A percentile compares a stretch with the other conserved stretches of the same genome.
These are phyloP conservation scores for Solanum gracilifrons DNA, from an alignment of 257 asterid genomes.

Conservation along the genomic window DNA sequence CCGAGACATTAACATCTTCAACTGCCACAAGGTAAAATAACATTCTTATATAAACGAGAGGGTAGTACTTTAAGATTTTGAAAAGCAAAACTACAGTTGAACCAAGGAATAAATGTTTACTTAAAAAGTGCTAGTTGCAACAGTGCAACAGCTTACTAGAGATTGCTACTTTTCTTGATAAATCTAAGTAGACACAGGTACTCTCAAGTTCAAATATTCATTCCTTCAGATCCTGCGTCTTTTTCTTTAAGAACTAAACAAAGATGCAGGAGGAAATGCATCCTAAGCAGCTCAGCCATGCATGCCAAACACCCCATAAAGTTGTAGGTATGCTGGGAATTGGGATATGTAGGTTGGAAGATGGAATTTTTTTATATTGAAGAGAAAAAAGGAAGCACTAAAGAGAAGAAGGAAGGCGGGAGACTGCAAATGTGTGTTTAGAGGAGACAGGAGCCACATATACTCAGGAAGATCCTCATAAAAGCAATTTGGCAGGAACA, in stretches of 20 bases:
- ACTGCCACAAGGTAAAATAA: conserved; percentile 31
- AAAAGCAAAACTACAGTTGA: background rate
- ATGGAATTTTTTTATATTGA: background rate
- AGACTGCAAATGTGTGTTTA: background rate
- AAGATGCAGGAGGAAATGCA: background rate
- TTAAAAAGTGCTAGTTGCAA: background rate
- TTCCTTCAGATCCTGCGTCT: background rate
- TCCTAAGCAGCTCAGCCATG: background rate
- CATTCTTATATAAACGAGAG: background rate
- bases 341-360: background rate
- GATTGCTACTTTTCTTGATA: background rate
- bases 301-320: background rate
- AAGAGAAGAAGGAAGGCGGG: background rate
- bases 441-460: background rate
- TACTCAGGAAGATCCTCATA: background rate
- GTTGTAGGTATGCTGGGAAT: background rate
- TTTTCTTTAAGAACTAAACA: background rate
- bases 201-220: background rate
- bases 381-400: background rate
- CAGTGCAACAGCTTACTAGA: background rate
- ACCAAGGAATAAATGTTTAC: background rate
- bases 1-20: conserved; percentile 35
- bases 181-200: background rate
- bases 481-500: background rate
- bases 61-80: background rate